Conservation (phyloP, 2,329 filamentous ascomycete genomes). For the Ascochyta koolunga region DNA sequence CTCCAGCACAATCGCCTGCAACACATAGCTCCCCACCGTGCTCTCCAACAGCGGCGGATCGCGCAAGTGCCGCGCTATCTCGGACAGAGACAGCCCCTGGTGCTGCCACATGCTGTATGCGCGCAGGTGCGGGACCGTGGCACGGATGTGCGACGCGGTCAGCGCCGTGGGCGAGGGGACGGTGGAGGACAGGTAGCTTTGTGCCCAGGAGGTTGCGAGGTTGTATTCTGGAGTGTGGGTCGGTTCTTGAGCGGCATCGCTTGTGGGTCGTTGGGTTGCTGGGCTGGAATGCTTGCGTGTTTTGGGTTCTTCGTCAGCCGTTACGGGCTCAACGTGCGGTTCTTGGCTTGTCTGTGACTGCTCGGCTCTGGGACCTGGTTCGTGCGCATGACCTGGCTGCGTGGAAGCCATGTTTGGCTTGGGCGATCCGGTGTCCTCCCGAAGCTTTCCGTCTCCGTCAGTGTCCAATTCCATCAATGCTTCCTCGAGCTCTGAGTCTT, state of each 20-base stretch:
- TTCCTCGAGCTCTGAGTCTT: constrained; percentile 37
- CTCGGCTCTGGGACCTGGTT: neutral
- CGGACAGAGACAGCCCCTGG: constrained; percentile 30
- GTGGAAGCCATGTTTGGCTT: neutral
- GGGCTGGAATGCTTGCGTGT: neutral
- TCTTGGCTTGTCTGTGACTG: neutral
- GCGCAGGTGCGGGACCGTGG: constrained; percentile 39
- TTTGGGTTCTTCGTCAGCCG: neutral
- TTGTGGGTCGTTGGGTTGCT: neutral
- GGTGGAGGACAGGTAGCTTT: constrained; percentile 33
- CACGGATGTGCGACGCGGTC: constrained; percentile 33
- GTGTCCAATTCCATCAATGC: constrained; percentile 24
- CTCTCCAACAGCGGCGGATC: constrained; percentile 37
- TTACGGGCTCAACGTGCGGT: neutral
- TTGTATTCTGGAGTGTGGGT: constrained; percentile 27
- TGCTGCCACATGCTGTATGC: constrained; percentile 45
- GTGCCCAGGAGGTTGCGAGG: constrained; percentile 39
- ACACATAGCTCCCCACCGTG: constrained; percentile 40
- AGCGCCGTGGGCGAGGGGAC: constrained; percentile 32
- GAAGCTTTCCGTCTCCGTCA: constrained; percentile 6
- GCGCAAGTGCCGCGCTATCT: constrained; percentile 32
- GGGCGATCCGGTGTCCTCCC: neutral
- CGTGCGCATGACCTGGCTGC: neutral
- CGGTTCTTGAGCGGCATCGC: neutral
- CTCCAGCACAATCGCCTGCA: constrained; percentile 39